phyloP scores from a whole-genome alignment of 1,139 yeast genomes.

The Tardiomyces blankii region DNA sequence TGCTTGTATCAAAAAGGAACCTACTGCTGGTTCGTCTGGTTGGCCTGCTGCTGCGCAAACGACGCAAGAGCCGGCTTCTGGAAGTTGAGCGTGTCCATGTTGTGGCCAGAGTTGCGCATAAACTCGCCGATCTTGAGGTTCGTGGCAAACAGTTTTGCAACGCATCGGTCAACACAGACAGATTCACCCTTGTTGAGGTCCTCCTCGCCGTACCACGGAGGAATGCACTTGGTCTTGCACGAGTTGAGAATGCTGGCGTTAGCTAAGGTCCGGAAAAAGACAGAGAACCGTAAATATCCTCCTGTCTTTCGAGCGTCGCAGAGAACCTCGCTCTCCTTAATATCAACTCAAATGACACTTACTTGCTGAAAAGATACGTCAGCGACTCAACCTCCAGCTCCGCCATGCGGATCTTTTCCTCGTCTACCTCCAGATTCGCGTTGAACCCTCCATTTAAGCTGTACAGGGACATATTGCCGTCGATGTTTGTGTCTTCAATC shows the following conservation, averaged over 20 bases:
- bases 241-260: conserved; percentile 34
- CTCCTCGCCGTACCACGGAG: conserved; percentile 63
- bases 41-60: too few relatives aligned
- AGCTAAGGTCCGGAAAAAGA: not conserved
- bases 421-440: conserved; percentile 39
- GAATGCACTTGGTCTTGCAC: conserved; percentile 64
- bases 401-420: conserved; percentile 58
- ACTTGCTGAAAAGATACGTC: conserved; percentile 51
- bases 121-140: conserved; percentile 50
- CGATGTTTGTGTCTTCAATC: too few relatives aligned
- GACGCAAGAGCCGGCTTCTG: too few relatives aligned
- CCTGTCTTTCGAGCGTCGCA: conserved; percentile 3
- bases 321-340: too few relatives aligned
- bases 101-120: conserved; percentile 20
- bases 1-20: too few relatives aligned
- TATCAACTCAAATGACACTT: too few relatives aligned
- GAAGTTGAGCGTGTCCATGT: too few relatives aligned
- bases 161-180: conserved; percentile 70
- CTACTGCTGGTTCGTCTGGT: too few relatives aligned
- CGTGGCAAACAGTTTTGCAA: conserved; percentile 56
- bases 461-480: too few relatives aligned
- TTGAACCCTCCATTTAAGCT: too few relatives aligned
- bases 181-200: conserved; percentile 72
- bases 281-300: not conserved
- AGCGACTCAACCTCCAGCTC: conserved; percentile 67